Evolutionary conservation across 1,139 yeast species (phyloP).

Genomic region (Yamadazyma trypodendri): DNA sequence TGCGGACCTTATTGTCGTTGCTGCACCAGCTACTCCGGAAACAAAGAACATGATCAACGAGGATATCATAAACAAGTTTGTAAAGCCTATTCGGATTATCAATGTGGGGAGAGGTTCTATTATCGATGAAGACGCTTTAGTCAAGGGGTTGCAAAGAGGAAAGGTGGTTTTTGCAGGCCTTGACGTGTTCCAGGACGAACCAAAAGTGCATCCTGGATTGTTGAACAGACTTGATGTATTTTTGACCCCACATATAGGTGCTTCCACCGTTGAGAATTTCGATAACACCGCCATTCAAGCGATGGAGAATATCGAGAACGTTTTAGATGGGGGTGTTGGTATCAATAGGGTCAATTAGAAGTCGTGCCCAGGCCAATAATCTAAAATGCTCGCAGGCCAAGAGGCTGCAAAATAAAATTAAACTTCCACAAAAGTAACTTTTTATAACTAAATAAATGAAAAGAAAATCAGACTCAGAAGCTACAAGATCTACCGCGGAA

Average conservation of each 20-base stretch:
- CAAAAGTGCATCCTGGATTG: slow-evolving; percentile 52
- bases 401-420: slow-evolving; percentile 2
- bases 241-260: slow-evolving; percentile 75
- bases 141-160: slow-evolving; percentile 65
- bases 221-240: slow-evolving; percentile 65
- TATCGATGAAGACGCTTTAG: slow-evolving; percentile 69
- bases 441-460: slow-evolving; percentile 2
- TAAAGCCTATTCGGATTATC: slow-evolving; percentile 58
- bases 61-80: slow-evolving; percentile 46
- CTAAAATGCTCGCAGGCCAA: too few species aligned
- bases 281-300: slow-evolving; percentile 48
- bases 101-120: slow-evolving; percentile 79
- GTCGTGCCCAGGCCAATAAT: too few species aligned
- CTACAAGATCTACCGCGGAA: background rate
- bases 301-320: slow-evolving; percentile 45
- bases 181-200: slow-evolving; percentile 78
- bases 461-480: slow-evolving; percentile 2
- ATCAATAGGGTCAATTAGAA: slow-evolving; percentile 35
- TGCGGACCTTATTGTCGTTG: slow-evolving; percentile 62
- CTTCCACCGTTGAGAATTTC: slow-evolving; percentile 56
- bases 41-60: slow-evolving; percentile 58
- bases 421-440: background rate
- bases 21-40: slow-evolving; percentile 64
- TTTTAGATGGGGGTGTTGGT: slow-evolving; percentile 32
- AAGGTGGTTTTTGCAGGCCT: slow-evolving; percentile 72